Conservation (phyloP, 2,329 filamentous ascomycete genomes). For the Botrytis sinoallii region DNA sequence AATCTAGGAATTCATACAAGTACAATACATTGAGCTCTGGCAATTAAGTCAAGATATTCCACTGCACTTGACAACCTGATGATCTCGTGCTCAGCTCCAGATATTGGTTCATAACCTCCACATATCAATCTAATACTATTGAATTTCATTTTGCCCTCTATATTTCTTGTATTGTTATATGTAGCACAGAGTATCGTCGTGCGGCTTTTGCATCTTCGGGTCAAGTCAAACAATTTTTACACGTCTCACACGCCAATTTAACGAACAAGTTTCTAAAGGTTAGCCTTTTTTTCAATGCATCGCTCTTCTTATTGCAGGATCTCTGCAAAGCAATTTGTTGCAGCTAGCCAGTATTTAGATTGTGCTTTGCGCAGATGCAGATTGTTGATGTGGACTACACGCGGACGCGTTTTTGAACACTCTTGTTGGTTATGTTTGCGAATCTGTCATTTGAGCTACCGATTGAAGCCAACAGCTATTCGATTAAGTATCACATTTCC, state of each 20-base stretch:
- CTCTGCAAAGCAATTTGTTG: background rate
- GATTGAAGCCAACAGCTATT: background rate
- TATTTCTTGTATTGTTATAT: background rate
- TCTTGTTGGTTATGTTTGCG: background rate
- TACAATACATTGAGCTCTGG: background rate
- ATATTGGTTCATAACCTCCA: background rate
- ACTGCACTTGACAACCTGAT: too few relatives aligned
- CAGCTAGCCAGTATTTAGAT: background rate
- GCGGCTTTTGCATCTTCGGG: background rate
- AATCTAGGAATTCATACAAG: background rate
- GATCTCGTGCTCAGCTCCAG: background rate
- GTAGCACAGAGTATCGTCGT: background rate
- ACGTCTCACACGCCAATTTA: background rate
- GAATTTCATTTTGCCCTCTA: background rate
- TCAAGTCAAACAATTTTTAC: background rate
- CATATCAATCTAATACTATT: background rate
- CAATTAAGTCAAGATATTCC: background rate
- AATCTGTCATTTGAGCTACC: background rate
- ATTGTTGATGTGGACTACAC: too few relatives aligned
- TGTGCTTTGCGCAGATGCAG: background rate
- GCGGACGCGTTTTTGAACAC: background rate
- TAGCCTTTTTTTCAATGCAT: background rate
- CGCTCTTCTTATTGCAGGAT: background rate
- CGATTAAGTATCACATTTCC: fast-evolving
- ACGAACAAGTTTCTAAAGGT: background rate